Evolutionary conservation across 768 basidiomycete genomes (phyloP).

Genomic region (Xanthoconium stramineum): DNA sequence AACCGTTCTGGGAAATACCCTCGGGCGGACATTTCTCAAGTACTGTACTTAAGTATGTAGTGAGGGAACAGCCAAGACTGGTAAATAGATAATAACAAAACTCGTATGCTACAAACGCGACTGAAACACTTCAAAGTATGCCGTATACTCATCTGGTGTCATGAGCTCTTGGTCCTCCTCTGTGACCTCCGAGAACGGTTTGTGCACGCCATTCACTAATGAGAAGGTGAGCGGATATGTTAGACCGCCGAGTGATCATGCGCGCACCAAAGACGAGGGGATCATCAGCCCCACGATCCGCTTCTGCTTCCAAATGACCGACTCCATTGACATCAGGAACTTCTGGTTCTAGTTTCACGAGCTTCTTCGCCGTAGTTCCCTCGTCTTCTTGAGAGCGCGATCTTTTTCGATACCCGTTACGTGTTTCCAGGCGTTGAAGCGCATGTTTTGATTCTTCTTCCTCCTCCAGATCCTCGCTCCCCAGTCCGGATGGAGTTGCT

Average conservation of each 20-base stretch:
- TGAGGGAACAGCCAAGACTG: too few relatives aligned
- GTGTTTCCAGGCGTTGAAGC: constrained; percentile 61
- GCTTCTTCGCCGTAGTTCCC: constrained; percentile 38
- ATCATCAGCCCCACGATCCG: constrained; percentile 39
- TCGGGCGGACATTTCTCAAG: background rate
- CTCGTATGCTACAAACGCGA: constrained; percentile 30
- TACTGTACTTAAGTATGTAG: constrained; percentile 12
- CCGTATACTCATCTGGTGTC: constrained; percentile 90
- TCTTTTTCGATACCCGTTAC: constrained; percentile 73
- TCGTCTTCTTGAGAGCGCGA: constrained; percentile 66
- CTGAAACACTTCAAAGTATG: constrained; percentile 70
- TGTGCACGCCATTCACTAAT: constrained; percentile 70
- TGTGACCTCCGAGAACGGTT: constrained; percentile 76
- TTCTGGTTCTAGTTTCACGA: constrained; percentile 40
- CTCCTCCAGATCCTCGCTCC: constrained; percentile 57
- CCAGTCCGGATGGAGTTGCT: constrained; percentile 58
- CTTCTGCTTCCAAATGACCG: background rate
- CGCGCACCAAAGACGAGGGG: constrained; percentile 65
- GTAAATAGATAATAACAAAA: too few relatives aligned
- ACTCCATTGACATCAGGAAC: constrained; percentile 18
- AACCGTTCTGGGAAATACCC: constrained; percentile 13
- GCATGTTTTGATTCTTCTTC: constrained; percentile 72
- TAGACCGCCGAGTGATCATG: constrained; percentile 4
- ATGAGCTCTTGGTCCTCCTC: constrained; percentile 92
- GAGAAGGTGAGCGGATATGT: background rate